Percentiles rank a stretch among this genome's conserved stretches.
phyloP scores from a whole-genome alignment of 805 yeast genomes.

The Nakazawaea pomicola region DNA sequence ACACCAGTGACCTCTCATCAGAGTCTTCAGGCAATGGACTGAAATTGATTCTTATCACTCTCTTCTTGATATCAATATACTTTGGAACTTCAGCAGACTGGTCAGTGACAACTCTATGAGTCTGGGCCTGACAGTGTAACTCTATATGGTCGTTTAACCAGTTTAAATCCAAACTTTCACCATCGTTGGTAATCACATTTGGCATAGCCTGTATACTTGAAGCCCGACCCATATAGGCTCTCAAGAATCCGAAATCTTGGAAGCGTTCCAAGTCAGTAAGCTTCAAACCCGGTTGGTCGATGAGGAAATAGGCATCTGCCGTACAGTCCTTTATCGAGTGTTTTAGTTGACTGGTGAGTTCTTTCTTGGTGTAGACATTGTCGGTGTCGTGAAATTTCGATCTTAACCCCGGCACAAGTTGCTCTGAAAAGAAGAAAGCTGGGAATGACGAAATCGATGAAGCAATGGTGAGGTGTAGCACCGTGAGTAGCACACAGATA shows the following conservation, averaged over 20 bases:
- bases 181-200: constrained; percentile 29
- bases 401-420: constrained; percentile 24
- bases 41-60: constrained; percentile 58
- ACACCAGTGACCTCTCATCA: constrained; percentile 16
- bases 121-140: constrained; percentile 48
- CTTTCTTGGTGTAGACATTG: constrained; percentile 22
- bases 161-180: constrained; percentile 36
- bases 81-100: constrained; percentile 41
- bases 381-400: constrained; percentile 25
- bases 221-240: constrained; percentile 47
- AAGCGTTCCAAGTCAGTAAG: constrained; percentile 40
- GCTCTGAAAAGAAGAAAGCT: constrained; percentile 22
- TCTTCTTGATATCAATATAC: constrained; percentile 57
- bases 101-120: constrained; percentile 32
- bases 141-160: constrained; percentile 36
- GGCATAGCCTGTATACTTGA: constrained; percentile 62
- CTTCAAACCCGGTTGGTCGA: constrained; percentile 48
- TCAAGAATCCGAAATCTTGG: constrained; percentile 39
- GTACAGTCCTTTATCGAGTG: constrained; percentile 33
- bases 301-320: constrained; percentile 53
- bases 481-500: not conserved
- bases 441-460: constrained; percentile 18
- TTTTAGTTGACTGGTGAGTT: constrained; percentile 18
- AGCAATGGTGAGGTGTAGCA: too few species aligned
- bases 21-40: constrained; percentile 40